A percentile compares a stretch with the other conserved stretches of the same genome.
These are phyloP conservation scores for Heterobasidion irregulare DNA, from an alignment of 1,284 basidiomycete species.

Conservation along the genomic window DNA sequence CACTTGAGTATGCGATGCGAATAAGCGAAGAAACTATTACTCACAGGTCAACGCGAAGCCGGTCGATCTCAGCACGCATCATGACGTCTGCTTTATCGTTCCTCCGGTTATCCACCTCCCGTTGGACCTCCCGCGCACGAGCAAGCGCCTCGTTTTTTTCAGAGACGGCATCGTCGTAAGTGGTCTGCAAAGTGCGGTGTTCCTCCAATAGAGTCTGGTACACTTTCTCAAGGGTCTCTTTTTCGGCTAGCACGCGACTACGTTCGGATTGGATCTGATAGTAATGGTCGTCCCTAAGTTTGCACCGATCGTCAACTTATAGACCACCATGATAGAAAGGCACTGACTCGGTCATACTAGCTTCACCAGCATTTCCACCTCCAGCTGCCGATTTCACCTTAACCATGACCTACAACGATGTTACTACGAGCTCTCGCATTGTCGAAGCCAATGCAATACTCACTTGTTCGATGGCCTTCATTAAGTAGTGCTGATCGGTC, in stretches of 20 bases:
- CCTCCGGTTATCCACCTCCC: slow-evolving; percentile 46
- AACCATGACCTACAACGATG: slow-evolving; percentile 55
- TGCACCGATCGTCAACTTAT: background rate
- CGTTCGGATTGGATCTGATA: slow-evolving; percentile 77
- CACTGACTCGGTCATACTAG: slow-evolving; percentile 70
- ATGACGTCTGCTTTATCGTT: slow-evolving; percentile 64
- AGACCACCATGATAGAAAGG: background rate
- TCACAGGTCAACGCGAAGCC: slow-evolving; percentile 73
- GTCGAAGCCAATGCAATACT: slow-evolving; percentile 9
- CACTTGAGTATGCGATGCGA: slow-evolving; percentile 11
- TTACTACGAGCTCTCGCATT: slow-evolving; percentile 5
- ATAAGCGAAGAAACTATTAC: slow-evolving; percentile 21
- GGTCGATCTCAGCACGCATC: slow-evolving; percentile 73
- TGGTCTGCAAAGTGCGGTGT: slow-evolving; percentile 64
- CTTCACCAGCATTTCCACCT: slow-evolving; percentile 37
- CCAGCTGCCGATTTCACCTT: slow-evolving; percentile 43
- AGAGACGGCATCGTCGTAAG: slow-evolving; percentile 56
- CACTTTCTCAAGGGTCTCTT: slow-evolving; percentile 73
- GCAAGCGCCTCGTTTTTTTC: slow-evolving; percentile 66
- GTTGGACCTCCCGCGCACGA: slow-evolving; percentile 47
- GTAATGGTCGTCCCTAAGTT: slow-evolving; percentile 71
- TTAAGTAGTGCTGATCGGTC: slow-evolving; percentile 73
- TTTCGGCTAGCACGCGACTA: slow-evolving; percentile 66
- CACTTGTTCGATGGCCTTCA: slow-evolving; percentile 84
- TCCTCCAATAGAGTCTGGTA: slow-evolving; percentile 73